These are phyloP conservation scores for Ajuga reptans DNA, from an alignment of 305 asterid species.

Conservation along the genomic window DNA sequence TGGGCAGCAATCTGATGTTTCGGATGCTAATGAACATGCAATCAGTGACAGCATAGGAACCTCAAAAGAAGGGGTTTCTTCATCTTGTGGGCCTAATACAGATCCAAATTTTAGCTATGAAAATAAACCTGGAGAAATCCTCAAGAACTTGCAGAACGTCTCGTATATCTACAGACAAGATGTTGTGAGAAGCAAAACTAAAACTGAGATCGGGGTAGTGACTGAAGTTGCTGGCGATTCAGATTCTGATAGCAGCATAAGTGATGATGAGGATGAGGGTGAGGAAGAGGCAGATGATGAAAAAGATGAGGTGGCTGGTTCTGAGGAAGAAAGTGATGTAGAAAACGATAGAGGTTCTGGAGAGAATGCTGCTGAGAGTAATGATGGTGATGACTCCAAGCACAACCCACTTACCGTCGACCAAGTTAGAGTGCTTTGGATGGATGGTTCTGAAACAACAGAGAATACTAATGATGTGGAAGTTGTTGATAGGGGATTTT, in stretches of 20 bases:
- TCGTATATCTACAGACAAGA: constrained; percentile 78
- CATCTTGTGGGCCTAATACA: constrained; percentile 22
- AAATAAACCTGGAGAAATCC: constrained; percentile 48
- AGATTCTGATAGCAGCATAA: constrained; percentile 70
- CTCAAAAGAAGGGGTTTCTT: constrained; percentile 28
- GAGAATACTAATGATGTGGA: constrained; percentile 46
- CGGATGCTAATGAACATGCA: constrained; percentile 31
- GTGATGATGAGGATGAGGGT: constrained; percentile 62
- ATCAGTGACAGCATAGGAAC: constrained; percentile 21
- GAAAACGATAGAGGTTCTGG: constrained; percentile 29
- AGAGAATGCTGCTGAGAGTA: constrained; percentile 32
- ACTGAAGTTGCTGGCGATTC: constrained; percentile 93
- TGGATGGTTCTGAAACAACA: constrained; percentile 66
- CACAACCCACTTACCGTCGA: constrained; percentile 47
- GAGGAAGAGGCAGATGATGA: constrained; percentile 42
- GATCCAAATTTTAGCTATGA: constrained; percentile 31
- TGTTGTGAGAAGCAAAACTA: constrained; percentile 52
- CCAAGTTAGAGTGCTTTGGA: constrained; percentile 84
- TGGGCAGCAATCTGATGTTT: constrained; percentile 32
- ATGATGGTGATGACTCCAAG: constrained; percentile 37
- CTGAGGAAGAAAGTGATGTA: constrained; percentile 32
- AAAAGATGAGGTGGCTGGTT: constrained; percentile 32
- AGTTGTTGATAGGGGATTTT: constrained; percentile 80
- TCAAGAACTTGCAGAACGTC: constrained; percentile 46
- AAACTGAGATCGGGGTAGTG: constrained; percentile 60